These are phyloP conservation scores for Fusarium sarcochroum DNA, from an alignment of 2,329 filamentous ascomycete genomes.

Conservation along the genomic window DNA sequence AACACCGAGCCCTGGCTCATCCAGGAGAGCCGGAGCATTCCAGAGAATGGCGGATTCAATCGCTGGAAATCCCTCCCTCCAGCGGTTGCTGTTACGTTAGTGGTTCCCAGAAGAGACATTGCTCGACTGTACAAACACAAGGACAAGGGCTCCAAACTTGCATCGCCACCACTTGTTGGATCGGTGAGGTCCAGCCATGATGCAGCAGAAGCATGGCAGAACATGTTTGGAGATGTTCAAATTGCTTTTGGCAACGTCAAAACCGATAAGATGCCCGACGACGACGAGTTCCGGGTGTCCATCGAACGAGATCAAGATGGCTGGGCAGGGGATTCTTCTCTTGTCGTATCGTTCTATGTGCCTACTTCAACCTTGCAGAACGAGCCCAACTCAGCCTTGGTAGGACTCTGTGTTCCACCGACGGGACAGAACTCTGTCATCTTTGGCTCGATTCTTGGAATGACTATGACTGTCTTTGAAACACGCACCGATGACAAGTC, in stretches of 20 bases:
- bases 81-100: conserved; percentile 55
- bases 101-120: conserved; percentile 52
- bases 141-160: conserved; percentile 23
- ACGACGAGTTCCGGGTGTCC: conserved; percentile 52
- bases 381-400: conserved; percentile 49
- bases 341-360: conserved; percentile 60
- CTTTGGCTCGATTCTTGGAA: conserved; percentile 48
- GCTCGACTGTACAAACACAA: conserved; percentile 46
- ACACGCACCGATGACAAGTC: conserved; percentile 49
- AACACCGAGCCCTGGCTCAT: conserved; percentile 52
- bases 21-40: conserved; percentile 36
- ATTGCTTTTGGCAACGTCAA: conserved; percentile 58
- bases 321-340: conserved; percentile 56
- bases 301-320: conserved; percentile 54
- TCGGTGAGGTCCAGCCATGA: conserved; percentile 47
- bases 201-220: conserved; percentile 50
- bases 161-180: conserved; percentile 51
- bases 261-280: conserved; percentile 40
- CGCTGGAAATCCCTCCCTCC: conserved; percentile 57
- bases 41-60: conserved; percentile 49
- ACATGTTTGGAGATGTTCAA: conserved; percentile 58
- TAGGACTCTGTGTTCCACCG: conserved; percentile 53
- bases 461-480: conserved; percentile 51
- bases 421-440: conserved; percentile 43
- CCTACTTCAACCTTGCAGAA: conserved; percentile 54